Conservation (phyloP, 2,329 filamentous ascomycete species). For the Albophoma yamanashiensis region DNA sequence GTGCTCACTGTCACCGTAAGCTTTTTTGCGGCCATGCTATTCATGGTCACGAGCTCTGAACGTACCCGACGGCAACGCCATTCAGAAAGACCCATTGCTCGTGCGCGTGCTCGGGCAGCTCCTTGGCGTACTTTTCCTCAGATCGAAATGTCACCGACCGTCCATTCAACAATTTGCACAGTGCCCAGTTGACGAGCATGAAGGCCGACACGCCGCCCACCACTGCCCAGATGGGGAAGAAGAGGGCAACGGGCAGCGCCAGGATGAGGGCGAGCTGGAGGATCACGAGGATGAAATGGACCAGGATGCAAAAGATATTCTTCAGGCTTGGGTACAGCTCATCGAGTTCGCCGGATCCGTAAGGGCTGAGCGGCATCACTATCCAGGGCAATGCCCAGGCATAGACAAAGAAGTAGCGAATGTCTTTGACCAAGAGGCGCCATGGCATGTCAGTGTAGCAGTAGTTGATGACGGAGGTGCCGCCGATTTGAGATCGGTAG, state of each 20-base stretch:
- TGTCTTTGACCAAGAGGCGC: slow-evolving; percentile 38
- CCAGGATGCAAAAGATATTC: slow-evolving; percentile 45
- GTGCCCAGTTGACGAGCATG: slow-evolving; percentile 35
- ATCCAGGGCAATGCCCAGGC: slow-evolving; percentile 49
- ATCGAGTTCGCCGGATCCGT: slow-evolving; percentile 42
- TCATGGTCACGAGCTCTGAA: slow-evolving; percentile 2
- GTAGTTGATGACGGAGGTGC: slow-evolving; percentile 46
- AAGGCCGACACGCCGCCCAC: slow-evolving; percentile 28
- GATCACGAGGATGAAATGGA: slow-evolving; percentile 48
- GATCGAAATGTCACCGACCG: slow-evolving; percentile 36
- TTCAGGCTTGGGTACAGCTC: slow-evolving; percentile 49
- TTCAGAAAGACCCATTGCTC: slow-evolving; percentile 79
- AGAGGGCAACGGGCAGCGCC: slow-evolving; percentile 37
- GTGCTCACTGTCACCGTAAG: slow-evolving; percentile 33
- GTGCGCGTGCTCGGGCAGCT: slow-evolving; percentile 37
- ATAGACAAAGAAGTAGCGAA: slow-evolving; percentile 45
- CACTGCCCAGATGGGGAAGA: slow-evolving; percentile 39
- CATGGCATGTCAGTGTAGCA: slow-evolving; percentile 47
- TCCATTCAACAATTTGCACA: slow-evolving; percentile 44
- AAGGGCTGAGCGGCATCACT: slow-evolving; percentile 44
- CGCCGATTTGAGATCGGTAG: slow-evolving; percentile 49
- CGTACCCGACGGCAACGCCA: slow-evolving; percentile 54
- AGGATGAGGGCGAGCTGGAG: slow-evolving; percentile 52
- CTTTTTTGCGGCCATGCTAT: not conserved
- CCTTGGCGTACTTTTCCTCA: slow-evolving; percentile 39